These are phyloP conservation scores for Daldinia decipiens DNA, from an alignment of 495 filamentous ascomycete species.

Conservation along the genomic window DNA sequence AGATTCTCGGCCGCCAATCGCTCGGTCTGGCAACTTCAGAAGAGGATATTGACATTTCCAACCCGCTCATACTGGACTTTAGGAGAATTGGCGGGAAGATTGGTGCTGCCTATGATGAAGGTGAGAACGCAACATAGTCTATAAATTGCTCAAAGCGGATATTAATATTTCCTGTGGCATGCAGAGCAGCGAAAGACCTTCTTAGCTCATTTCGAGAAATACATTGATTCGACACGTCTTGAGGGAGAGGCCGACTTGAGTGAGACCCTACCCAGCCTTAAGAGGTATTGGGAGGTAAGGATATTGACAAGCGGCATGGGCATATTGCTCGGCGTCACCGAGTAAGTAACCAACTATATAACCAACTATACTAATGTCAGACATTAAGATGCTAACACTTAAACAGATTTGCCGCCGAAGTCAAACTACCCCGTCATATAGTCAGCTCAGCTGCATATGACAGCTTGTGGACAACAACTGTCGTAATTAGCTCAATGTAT, in stretches of 20 bases:
- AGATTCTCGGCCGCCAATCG: slow-evolving; percentile 31
- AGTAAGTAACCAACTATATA: slow-evolving; percentile 31
- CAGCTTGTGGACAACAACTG: slow-evolving; percentile 36
- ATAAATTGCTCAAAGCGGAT: not conserved
- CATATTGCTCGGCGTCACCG: slow-evolving; percentile 34
- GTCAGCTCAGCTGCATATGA: slow-evolving; percentile 33
- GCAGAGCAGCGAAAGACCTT: slow-evolving; percentile 38
- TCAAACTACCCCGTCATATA: slow-evolving; percentile 31
- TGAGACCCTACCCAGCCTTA: slow-evolving; percentile 36
- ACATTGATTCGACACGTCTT: slow-evolving; percentile 41
- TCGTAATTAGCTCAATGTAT: slow-evolving; percentile 47
- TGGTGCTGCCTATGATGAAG: slow-evolving; percentile 28
- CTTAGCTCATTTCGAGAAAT: slow-evolving; percentile 30
- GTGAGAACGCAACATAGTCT: slow-evolving; percentile 5
- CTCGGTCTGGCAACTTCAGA: slow-evolving; percentile 18
- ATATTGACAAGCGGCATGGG: slow-evolving; percentile 47
- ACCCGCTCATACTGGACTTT: slow-evolving; percentile 36
- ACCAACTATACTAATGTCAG: not conserved
- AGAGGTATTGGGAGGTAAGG: slow-evolving; percentile 45
- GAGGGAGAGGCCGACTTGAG: slow-evolving; percentile 42
- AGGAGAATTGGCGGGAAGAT: slow-evolving; percentile 28
- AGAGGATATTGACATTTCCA: not conserved
- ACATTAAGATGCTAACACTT: not conserved
- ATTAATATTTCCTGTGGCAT: not conserved
- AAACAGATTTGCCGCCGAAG: slow-evolving; percentile 32